Percentiles rank a stretch among this genome's conserved stretches.
These are phyloP conservation scores for Cercis canadensis DNA, from an alignment of 306 rosid species.

Conservation along the genomic window DNA sequence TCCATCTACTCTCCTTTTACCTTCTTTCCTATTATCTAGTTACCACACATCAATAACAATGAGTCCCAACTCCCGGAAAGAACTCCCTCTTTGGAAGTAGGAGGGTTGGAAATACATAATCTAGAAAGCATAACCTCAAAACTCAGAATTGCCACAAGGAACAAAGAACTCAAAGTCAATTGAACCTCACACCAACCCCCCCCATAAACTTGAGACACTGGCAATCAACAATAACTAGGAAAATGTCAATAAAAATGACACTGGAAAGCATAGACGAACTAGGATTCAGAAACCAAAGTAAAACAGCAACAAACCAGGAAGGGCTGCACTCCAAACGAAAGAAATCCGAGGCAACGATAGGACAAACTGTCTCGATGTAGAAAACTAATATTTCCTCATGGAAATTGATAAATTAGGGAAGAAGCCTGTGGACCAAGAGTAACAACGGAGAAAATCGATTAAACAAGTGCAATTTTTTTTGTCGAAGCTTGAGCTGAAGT, in stretches of 20 bases:
- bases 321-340: not conserved
- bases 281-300: too few relatives aligned
- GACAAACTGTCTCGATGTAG: not conserved
- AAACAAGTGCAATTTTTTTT: not conserved
- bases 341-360: not conserved
- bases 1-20: not conserved
- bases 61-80: not conserved
- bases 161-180: too few relatives aligned
- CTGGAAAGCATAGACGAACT: too few relatives aligned
- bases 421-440: not conserved
- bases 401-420: not conserved
- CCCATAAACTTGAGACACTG: too few relatives aligned
- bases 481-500: slow-evolving; percentile 14
- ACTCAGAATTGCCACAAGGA: too few relatives aligned
- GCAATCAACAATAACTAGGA: too few relatives aligned
- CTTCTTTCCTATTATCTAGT: not conserved
- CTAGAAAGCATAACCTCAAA: not conserved
- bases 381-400: not conserved
- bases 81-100: not conserved
- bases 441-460: not conserved
- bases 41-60: not conserved
- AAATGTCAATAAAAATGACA: too few relatives aligned
- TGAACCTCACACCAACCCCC: too few relatives aligned
- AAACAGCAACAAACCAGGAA: too few relatives aligned
- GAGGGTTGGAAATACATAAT: not conserved